These are phyloP conservation scores for Stevia rebaudiana DNA, from an alignment of 140 eudicot genomes.

Conservation along the genomic window DNA sequence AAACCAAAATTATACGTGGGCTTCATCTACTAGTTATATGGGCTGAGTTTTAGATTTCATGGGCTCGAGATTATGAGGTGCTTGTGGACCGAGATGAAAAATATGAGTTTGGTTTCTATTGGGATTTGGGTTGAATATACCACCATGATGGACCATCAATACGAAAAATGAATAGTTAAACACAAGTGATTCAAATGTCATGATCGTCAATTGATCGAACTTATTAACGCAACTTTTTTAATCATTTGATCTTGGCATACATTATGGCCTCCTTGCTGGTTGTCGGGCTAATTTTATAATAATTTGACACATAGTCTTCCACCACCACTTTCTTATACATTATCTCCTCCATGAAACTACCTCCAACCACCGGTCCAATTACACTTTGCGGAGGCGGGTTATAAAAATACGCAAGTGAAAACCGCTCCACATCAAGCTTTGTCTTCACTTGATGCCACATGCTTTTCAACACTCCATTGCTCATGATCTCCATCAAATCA, in stretches of 20 bases:
- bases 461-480: slow-evolving; percentile 51
- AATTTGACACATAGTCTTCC: slow-evolving; percentile 35
- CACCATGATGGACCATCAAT: no score
- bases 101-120: no score
- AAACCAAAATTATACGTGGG: no score
- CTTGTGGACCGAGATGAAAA: no score
- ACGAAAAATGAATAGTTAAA: background rate
- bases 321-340: slow-evolving; percentile 41
- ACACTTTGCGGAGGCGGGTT: slow-evolving; percentile 32
- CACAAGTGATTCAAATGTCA: background rate
- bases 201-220: background rate
- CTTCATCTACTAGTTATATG: no score
- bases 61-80: no score
- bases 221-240: background rate
- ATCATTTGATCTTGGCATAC: slow-evolving; percentile 28
- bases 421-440: slow-evolving; percentile 26
- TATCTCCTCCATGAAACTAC: slow-evolving; percentile 3
- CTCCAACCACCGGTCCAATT: slow-evolving; percentile 32
- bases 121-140: no score
- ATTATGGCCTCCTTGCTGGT: slow-evolving; percentile 30
- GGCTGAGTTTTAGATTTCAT: no score
- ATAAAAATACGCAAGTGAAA: slow-evolving; percentile 39
- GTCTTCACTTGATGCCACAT: slow-evolving; percentile 43
- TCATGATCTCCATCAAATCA: slow-evolving; percentile 55
- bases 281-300: slow-evolving; percentile 32